Conservation (phyloP, 768 basidiomycete genomes). For the Xanthoconium purpureum region DNA sequence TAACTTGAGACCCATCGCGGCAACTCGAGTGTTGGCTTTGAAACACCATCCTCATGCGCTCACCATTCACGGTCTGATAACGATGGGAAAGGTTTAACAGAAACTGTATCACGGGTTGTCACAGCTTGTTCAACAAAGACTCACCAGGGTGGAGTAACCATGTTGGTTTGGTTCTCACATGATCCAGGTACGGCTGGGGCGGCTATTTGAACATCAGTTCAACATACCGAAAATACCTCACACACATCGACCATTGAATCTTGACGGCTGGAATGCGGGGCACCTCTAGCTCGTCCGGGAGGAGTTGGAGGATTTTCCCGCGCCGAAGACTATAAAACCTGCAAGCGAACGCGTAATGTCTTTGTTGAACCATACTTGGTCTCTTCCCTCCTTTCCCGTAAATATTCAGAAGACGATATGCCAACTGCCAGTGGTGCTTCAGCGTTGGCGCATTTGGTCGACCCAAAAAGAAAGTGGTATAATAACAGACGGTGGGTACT, state of each 20-base stretch:
- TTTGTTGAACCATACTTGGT: slow-evolving; percentile 15
- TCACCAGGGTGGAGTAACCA: not conserved
- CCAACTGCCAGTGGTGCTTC: slow-evolving; percentile 49
- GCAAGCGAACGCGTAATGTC: slow-evolving; percentile 10
- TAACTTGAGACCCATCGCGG: no score
- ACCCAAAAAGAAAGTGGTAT: slow-evolving; percentile 71
- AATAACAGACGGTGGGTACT: slow-evolving; percentile 63
- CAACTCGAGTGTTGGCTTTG: no score
- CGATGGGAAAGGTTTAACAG: not conserved
- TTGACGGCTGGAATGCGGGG: slow-evolving; percentile 6
- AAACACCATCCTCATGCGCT: no score
- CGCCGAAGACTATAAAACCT: slow-evolving; percentile 6
- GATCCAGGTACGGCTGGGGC: not conserved
- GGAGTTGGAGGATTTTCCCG: slow-evolving; percentile 2
- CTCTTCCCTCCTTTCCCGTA: not conserved
- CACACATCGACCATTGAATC: not conserved
- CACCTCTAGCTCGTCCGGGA: slow-evolving; percentile 11
- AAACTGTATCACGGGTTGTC: not conserved
- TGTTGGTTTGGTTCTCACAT: not conserved
- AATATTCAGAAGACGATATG: slow-evolving; percentile 38
- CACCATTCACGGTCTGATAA: no score
- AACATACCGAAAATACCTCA: not conserved
- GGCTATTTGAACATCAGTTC: not conserved
- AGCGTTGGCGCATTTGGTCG: slow-evolving; percentile 49
- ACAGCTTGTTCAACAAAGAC: not conserved